These are phyloP conservation scores for Melaleuca alternifolia DNA, from an alignment of 345 rosid species.

Conservation along the genomic window DNA sequence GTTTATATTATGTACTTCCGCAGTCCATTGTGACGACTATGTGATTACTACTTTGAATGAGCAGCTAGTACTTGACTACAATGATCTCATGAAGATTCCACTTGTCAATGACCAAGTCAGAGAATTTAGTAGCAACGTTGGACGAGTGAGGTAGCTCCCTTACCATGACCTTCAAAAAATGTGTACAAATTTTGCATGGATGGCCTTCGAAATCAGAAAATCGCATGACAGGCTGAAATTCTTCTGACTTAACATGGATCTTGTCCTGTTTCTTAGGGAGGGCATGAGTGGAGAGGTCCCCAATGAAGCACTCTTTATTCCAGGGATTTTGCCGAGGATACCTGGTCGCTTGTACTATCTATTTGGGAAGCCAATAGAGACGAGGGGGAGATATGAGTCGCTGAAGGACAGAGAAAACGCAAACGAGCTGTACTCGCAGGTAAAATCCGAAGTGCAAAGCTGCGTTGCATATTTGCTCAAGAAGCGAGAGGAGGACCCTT, in stretches of 20 bases:
- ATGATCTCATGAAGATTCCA: constrained; percentile 59
- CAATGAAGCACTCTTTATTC: constrained; percentile 31
- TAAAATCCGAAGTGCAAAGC: constrained; percentile 46
- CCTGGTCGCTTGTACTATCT: constrained; percentile 66
- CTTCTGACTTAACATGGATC: neutral
- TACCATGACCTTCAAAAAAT: neutral
- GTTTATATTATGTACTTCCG: neutral
- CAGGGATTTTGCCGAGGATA: constrained; percentile 53
- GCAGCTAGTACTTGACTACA: constrained; percentile 67
- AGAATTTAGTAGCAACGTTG: neutral
- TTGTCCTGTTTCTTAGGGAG: constrained; percentile 27
- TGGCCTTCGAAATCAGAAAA: neutral
- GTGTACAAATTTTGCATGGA: neutral
- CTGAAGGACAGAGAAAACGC: constrained; percentile 46
- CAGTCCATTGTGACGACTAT: neutral
- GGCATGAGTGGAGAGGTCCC: constrained; percentile 27
- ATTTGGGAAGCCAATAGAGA: constrained; percentile 65
- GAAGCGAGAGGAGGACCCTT: constrained; percentile 74
- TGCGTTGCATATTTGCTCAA: constrained; percentile 53
- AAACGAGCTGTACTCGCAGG: constrained; percentile 42
- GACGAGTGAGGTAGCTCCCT: constrained; percentile 37
- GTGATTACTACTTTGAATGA: constrained; percentile 3
- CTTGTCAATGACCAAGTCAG: constrained; percentile 30
- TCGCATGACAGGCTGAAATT: neutral
- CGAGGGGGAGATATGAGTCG: constrained; percentile 42